These are phyloP conservation scores for Cercospora berteroae DNA, from an alignment of 2,329 filamentous ascomycete species.

Conservation along the genomic window DNA sequence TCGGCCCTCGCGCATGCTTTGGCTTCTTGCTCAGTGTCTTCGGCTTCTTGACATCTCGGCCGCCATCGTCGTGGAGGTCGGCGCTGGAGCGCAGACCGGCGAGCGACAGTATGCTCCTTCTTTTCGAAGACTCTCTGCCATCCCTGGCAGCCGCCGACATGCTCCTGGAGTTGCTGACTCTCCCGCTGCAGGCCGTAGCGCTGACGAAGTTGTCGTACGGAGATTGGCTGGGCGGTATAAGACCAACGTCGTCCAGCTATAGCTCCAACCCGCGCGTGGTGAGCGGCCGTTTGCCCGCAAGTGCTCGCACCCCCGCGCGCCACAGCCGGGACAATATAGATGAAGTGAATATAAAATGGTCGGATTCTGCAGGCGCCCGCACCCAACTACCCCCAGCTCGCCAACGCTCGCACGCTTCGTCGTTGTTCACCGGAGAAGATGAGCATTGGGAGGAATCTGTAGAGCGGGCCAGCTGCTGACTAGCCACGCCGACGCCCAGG, in stretches of 20 bases:
- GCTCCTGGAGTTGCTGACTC: slow-evolving; percentile 4
- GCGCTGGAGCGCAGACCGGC: slow-evolving; percentile 31
- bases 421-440: not conserved
- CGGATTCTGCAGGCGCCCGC: slow-evolving; percentile 5
- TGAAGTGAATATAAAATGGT: not conserved
- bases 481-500: not conserved
- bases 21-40: slow-evolving; percentile 31
- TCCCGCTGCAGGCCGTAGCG: not conserved
- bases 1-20: slow-evolving; percentile 27
- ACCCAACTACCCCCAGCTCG: slow-evolving; percentile 1
- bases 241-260: slow-evolving; percentile 8
- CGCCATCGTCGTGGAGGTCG: slow-evolving; percentile 21
- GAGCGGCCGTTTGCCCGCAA: not conserved
- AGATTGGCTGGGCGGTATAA: slow-evolving; percentile 5
- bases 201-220: not conserved
- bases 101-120: slow-evolving; percentile 37
- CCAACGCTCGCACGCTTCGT: slow-evolving; percentile 1
- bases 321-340: not conserved
- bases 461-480: not conserved
- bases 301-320: not conserved
- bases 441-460: not conserved
- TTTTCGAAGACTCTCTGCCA: slow-evolving; percentile 34
- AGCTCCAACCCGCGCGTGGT: not conserved
- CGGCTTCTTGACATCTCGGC: slow-evolving; percentile 11
- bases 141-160: slow-evolving; percentile 25